Percentiles rank a stretch among this genome's conserved stretches.
Conservation (phyloP, 116 monocot genomes). For the Iris pallida region DNA sequence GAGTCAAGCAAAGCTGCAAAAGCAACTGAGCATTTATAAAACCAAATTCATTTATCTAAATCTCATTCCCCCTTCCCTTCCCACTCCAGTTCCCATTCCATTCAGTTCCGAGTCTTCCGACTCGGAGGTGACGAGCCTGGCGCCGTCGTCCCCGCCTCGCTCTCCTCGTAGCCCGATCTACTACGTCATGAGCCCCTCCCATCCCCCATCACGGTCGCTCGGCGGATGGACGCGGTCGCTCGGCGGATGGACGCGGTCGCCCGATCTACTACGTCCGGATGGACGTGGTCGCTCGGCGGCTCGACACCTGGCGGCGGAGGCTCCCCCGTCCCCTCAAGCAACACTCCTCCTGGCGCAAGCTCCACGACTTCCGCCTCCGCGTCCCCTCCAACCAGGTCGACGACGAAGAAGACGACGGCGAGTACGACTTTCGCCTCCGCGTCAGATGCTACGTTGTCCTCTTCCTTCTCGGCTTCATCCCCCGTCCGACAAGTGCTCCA, state of each 20-base stretch:
- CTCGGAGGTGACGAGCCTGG: slow-evolving; percentile 89
- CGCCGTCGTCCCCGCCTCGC: slow-evolving; percentile 62
- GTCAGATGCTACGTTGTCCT: slow-evolving; percentile 47
- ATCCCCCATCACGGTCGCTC: too few relatives aligned
- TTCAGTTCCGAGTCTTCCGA: too few relatives aligned
- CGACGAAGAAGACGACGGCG: slow-evolving; percentile 25
- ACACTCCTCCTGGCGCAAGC: slow-evolving; percentile 45
- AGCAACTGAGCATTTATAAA: too few relatives aligned
- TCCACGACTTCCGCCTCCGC: slow-evolving; percentile 12
- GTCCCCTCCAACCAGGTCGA: background rate
- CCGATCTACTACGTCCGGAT: too few relatives aligned
- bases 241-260: too few relatives aligned
- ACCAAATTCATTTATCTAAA: too few relatives aligned
- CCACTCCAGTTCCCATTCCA: too few relatives aligned
- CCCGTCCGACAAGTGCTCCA: background rate
- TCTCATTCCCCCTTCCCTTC: too few relatives aligned
- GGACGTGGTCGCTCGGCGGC: slow-evolving; percentile 41
- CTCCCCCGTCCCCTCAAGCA: slow-evolving; percentile 43
- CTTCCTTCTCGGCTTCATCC: slow-evolving; percentile 49
- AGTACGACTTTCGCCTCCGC: background rate
- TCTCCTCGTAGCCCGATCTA: slow-evolving; percentile 65
- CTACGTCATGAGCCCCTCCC: slow-evolving; percentile 69
- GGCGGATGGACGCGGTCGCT: too few relatives aligned
- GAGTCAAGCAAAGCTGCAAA: too few relatives aligned
- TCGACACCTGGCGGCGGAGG: slow-evolving; percentile 40